Evolutionary conservation across 805 yeast genomes (phyloP).

Genomic region (Wickerhamomyces silvicola): DNA sequence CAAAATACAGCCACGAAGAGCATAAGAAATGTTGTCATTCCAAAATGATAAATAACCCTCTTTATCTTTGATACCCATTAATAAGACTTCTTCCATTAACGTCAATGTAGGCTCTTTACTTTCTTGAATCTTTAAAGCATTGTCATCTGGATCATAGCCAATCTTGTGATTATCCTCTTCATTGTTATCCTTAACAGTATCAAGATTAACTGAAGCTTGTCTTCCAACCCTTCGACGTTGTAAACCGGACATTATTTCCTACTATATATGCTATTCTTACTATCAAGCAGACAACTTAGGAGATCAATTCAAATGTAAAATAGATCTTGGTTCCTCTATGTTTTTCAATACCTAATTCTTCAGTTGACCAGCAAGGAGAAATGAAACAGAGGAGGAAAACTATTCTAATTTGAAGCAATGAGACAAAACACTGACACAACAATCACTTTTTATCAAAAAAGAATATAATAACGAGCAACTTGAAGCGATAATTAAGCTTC

Average conservation of each 20-base stretch:
- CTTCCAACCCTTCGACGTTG: slow-evolving; percentile 72
- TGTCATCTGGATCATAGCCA: slow-evolving; percentile 71
- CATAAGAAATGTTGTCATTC: slow-evolving; percentile 97
- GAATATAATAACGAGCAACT: too few species aligned
- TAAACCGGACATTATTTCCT: slow-evolving; percentile 43
- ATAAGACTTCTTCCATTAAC: slow-evolving; percentile 91
- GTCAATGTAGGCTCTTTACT: slow-evolving; percentile 66
- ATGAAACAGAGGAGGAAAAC: too few species aligned
- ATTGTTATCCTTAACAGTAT: slow-evolving; percentile 1
- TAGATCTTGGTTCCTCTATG: neutral
- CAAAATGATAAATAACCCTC: slow-evolving; percentile 96
- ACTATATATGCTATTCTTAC: neutral
- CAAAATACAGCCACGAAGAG: slow-evolving; percentile 88
- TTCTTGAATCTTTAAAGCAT: slow-evolving; percentile 28
- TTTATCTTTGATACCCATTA: slow-evolving; percentile 89
- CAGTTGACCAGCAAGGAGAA: slow-evolving; percentile 4
- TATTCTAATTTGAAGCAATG: too few species aligned
- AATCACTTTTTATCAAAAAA: too few species aligned
- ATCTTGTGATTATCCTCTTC: slow-evolving; percentile 48
- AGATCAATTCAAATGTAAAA: too few species aligned
- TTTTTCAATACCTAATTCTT: neutral
- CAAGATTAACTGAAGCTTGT: slow-evolving; percentile 19
- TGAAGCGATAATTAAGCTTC: too few species aligned
- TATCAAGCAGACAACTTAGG: neutral
- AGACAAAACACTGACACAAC: too few species aligned